Evolutionary conservation across 2,329 filamentous ascomycete genomes (phyloP).

Genomic region (Phialophora verrucosa): DNA sequence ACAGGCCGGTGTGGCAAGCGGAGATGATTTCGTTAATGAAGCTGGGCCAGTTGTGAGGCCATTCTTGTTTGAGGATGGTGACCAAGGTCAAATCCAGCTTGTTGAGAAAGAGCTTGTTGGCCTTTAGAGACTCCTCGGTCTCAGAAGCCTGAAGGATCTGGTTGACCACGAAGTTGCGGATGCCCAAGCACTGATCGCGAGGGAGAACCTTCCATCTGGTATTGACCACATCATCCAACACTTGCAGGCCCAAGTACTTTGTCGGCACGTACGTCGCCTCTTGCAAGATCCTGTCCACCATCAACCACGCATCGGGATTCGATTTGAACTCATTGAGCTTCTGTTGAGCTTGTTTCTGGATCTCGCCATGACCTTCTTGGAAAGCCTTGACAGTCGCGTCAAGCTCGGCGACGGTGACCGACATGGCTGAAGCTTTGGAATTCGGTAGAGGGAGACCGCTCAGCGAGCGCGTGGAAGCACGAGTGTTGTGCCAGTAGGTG

Average conservation of each 20-base stretch:
- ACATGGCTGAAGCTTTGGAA: conserved; percentile 54
- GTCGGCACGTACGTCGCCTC: conserved; percentile 93
- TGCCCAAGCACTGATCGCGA: conserved; percentile 94
- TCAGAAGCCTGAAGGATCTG: conserved; percentile 95
- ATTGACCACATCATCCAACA: conserved; percentile 97
- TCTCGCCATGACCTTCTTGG: conserved; percentile 93
- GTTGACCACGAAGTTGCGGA: conserved; percentile 98
- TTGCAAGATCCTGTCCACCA: conserved; percentile 95
- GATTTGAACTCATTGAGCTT: conserved; percentile 81
- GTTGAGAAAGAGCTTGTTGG: conserved; percentile 89
- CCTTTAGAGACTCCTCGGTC: conserved; percentile 83
- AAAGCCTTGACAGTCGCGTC: conserved; percentile 96
- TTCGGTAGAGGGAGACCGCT: conserved; percentile 25
- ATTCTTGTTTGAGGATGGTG: conserved; percentile 98
- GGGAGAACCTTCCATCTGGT: conserved; percentile 98
- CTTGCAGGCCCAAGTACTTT: conserved; percentile 95
- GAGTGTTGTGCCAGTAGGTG: conserved; percentile 32
- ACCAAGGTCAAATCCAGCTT: conserved; percentile 98
- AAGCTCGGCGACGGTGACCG: conserved; percentile 85
- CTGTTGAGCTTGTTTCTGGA: conserved; percentile 49
- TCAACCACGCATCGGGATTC: conserved; percentile 95
- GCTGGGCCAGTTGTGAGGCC: conserved; percentile 99
- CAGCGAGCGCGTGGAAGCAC: conserved; percentile 33
- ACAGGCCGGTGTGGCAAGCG: conserved; percentile 91
- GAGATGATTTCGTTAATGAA: conserved; percentile 99